Evolutionary conservation across 345 rosid species (phyloP), one percentile per base, ranked within the genome.

Genomic region (Garcia nutans): DNA sequence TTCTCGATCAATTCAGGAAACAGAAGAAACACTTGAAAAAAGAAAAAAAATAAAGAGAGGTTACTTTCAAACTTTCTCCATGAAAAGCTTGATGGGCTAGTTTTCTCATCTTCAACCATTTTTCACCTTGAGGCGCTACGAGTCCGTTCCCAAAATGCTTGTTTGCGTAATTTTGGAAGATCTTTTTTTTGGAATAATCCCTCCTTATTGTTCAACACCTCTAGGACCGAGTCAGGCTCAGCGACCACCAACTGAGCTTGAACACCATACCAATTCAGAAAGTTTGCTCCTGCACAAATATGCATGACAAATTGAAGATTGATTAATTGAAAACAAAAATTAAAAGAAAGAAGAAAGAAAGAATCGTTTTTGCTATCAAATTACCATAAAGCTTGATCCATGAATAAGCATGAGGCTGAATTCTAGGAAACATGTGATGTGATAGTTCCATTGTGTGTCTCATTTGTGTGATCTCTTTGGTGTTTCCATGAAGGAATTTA

Each of bases 331-430:
- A 15, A 4, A 10, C 6, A 47, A 47, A 11, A 47, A 10, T 47
- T 10, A 66, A 22, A n/a, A 1, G 24, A 37, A 12, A 2, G 0
- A 33, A 41, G 8, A 42, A 42, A 20, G 1, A 5, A n/a, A 17
- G 7, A 23, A 17, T 6, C 41, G 5, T 37, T 37, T 37, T 37
- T 37, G 41, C 10, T 9, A 68, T 68, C 26, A 47, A 47, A 26
- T 60, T 86, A 86, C 84, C 85, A 6, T 81, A 82, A n/a, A 62
- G 17, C 57, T 84, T 73, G 68, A 44, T 75, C 86, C 86, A 83
- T 3, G 85, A 37, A 60, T 69, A 59, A 20, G 82, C 56, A 13
- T 79, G 79, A 41, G 84, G 85, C 73, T 67, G 78, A 58, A 83
- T 33, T 65, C 47, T 52, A 15, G 78, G 76, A 42, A 78, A 49